Base-by-base conservation (phyloP, 176 grass and related monocot species). In the Pharus latifolius region DNA sequence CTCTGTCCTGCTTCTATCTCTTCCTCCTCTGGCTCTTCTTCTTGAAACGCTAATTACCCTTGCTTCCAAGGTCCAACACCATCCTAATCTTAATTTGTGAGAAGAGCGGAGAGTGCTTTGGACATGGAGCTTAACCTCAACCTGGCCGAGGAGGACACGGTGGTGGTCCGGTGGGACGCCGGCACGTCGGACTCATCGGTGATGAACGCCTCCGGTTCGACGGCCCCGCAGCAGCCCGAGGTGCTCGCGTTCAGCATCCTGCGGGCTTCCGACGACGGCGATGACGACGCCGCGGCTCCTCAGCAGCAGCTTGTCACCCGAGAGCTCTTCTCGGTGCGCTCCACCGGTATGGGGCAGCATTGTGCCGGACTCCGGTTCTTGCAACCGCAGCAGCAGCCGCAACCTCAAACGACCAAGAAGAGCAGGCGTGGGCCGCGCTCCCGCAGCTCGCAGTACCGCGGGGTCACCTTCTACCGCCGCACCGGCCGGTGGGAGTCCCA, bases 11-110 rank as follows among this genome's bases (percentile, higher is more conserved):
- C 76, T 91, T 94, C 69, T 91, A 99, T 74, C 87, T 91, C 67
- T 91, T 78, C 79, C 78, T 95, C 73, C 96, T 99, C 60, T 95
- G 96, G 90, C 88, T 99, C 76, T 99, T 95, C 82, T 88, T 95
- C 76, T 58, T 85, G 67, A 88, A 88, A 76, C 25, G 6, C n/a
- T n/a, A n/a, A n/a, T n/a, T n/a, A n/a, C n/a, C n/a, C n/a, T n/a
- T n/a, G n/a, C n/a, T n/a, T n/a, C n/a, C n/a, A n/a, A n/a, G n/a
- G n/a, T n/a, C n/a, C n/a, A n/a, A n/a, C n/a, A n/a, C n/a, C n/a
- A n/a, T n/a, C n/a, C n/a, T n/a, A n/a, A n/a, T n/a, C n/a, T n/a
- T n/a, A 12, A 60, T 7, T 33, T 47, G 51, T 60, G 56, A 14
- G 9, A 46, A 23, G 40, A 33, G 25, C 23, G 53, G 18, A 51